These are phyloP conservation scores for Fusarium irregulare DNA, from an alignment of 2,329 filamentous ascomycete species.

Conservation along the genomic window DNA sequence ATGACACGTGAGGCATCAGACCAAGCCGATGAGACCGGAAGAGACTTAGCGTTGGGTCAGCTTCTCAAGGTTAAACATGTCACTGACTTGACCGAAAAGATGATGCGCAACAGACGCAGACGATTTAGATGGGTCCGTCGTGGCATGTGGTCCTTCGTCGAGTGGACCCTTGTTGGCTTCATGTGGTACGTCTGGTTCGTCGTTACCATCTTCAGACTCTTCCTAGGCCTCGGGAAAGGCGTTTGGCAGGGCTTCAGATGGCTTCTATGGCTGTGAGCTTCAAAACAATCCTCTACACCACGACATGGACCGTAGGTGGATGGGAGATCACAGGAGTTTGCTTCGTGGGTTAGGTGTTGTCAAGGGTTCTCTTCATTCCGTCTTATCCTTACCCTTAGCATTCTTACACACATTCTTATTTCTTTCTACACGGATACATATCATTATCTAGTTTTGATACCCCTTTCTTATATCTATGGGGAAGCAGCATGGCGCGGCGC, in stretches of 20 bases:
- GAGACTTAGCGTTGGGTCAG: constrained; percentile 79
- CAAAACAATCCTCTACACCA: background rate
- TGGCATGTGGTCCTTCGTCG: constrained; percentile 82
- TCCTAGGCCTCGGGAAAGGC: constrained; percentile 71
- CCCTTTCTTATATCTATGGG: constrained; percentile 33
- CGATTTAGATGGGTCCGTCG: constrained; percentile 79
- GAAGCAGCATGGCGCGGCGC: constrained; percentile 40
- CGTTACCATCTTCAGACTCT: constrained; percentile 78
- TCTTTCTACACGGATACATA: constrained; percentile 21
- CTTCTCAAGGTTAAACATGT: constrained; percentile 84
- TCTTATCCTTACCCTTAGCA: constrained; percentile 1
- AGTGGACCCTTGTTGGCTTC: constrained; percentile 87
- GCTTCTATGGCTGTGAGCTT: constrained; percentile 79
- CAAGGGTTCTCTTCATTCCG: constrained; percentile 7
- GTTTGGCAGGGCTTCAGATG: constrained; percentile 73
- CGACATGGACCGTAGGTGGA: background rate
- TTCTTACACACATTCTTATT: background rate
- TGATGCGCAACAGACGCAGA: constrained; percentile 74
- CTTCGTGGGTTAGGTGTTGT: background rate
- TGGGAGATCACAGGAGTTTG: constrained; percentile 16
- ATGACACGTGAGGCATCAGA: constrained; percentile 77
- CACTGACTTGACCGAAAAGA: constrained; percentile 80
- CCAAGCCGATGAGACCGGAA: constrained; percentile 81
- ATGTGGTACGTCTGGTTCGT: constrained; percentile 97
- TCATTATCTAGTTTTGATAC: constrained; percentile 43